Percentiles rank a stretch among this genome's conserved stretches.
Conservation (phyloP, 805 yeast genomes). For the Saccharomycopsis sp. region DNA sequence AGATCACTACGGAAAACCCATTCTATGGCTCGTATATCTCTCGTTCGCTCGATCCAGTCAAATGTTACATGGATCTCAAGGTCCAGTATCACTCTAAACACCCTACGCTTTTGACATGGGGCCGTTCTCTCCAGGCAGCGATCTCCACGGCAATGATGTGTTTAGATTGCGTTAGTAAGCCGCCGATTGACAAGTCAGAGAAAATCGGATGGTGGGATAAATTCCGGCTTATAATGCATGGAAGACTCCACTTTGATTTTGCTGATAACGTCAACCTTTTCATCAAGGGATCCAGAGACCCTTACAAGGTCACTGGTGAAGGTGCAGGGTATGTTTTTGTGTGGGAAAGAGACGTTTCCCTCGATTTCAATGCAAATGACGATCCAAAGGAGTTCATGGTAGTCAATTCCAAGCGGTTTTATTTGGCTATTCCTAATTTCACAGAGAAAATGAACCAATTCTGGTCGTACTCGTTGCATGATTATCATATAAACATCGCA, state of each 20-base stretch:
- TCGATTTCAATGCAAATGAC: conserved; percentile 45
- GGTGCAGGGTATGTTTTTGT: conserved; percentile 60
- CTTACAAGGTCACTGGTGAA: conserved; percentile 50
- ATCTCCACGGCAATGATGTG: conserved; percentile 54
- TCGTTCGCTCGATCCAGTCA: conserved; percentile 59
- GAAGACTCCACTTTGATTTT: conserved; percentile 42
- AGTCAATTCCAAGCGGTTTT: conserved; percentile 50
- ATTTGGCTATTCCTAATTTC: conserved; percentile 50
- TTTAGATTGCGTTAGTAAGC: conserved; percentile 62
- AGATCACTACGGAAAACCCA: conserved; percentile 30
- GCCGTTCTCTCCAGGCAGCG: conserved; percentile 57
- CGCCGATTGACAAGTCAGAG: conserved; percentile 59
- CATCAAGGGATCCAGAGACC: conserved; percentile 54
- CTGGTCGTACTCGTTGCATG: conserved; percentile 2
- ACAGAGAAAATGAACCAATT: not conserved
- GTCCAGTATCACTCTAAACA: conserved; percentile 39
- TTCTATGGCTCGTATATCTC: conserved; percentile 53
- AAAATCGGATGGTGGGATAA: conserved; percentile 73
- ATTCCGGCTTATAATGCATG: conserved; percentile 48
- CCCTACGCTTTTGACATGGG: conserved; percentile 55
- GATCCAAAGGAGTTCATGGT: conserved; percentile 44
- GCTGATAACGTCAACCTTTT: conserved; percentile 45
- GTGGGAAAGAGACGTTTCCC: conserved; percentile 50
- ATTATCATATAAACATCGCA: conserved; percentile 5
- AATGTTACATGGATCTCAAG: conserved; percentile 44